Evolutionary conservation across 768 basidiomycete genomes (phyloP).

Genomic region (Gyrodon lividus): DNA sequence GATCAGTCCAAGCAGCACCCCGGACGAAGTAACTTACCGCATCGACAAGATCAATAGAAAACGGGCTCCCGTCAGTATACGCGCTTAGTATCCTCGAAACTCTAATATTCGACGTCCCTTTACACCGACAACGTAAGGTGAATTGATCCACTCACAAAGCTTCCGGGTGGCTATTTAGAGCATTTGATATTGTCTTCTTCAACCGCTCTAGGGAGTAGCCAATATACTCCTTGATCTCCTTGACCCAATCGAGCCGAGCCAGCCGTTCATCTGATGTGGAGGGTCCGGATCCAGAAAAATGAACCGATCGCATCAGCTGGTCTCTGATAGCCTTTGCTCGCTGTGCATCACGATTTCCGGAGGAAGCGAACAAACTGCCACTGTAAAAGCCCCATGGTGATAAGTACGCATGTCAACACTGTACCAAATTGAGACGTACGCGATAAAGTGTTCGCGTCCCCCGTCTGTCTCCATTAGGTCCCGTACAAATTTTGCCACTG

Average conservation of each 20-base stretch:
- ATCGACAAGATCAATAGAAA: slow-evolving; percentile 56
- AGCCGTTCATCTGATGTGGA: slow-evolving; percentile 17
- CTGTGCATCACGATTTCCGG: slow-evolving; percentile 22
- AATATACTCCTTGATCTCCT: slow-evolving; percentile 24
- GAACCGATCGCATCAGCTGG: slow-evolving; percentile 21
- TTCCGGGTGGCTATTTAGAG: slow-evolving; percentile 17
- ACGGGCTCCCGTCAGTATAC: slow-evolving; percentile 50
- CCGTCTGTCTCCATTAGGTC: slow-evolving; percentile 34
- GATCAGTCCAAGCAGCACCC: neutral
- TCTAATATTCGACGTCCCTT: slow-evolving; percentile 24
- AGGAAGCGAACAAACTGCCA: slow-evolving; percentile 35
- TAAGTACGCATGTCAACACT: neutral
- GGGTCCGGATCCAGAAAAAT: slow-evolving; percentile 12
- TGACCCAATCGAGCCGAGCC: slow-evolving; percentile 23
- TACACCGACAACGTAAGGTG: neutral
- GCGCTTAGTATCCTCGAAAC: slow-evolving; percentile 46
- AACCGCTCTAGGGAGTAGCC: slow-evolving; percentile 27
- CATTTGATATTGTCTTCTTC: slow-evolving; percentile 17
- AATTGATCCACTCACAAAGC: slow-evolving; percentile 21
- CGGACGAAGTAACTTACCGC: slow-evolving; percentile 39
- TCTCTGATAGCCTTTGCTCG: slow-evolving; percentile 32
- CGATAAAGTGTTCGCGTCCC: slow-evolving; percentile 27
- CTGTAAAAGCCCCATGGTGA: slow-evolving; percentile 16
- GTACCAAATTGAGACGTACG: slow-evolving; percentile 31
- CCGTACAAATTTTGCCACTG: slow-evolving; percentile 41